Evolutionary conservation across 371 early-diverging fungal species (phyloP), one percentile per base, ranked within the genome.

Genomic region (Mucor indicus): DNA sequence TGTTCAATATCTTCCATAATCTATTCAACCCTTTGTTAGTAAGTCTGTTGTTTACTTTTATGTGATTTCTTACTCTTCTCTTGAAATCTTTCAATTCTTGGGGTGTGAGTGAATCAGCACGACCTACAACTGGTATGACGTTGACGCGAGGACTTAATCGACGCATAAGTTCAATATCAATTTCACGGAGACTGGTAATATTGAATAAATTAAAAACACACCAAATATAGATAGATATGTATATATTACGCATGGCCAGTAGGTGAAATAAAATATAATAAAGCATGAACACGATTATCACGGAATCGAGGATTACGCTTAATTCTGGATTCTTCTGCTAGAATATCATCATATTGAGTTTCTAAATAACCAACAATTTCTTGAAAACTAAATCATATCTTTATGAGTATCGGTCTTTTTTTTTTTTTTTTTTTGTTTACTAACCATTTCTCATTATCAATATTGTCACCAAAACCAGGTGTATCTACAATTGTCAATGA

Each of bases 141-240:
- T 98, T 98, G 56, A 89, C 93, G 55, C 95, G 87, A 60, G 86
- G 86, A 42, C 93, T 91, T 36, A 98, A 71, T 1, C 90, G 81
- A 55, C 86, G 85, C 96, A 98, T 98, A 56, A 97, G 80, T 67
- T 98, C 97, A 61, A 98, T 96, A 68, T 98, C 98, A 44, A 97
- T 83, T 64, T 98, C 96, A 48, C 97, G 86, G 44, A 98, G 80
- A 17, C 94, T 89, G 59, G n/a, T n/a, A n/a, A n/a, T n/a, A n/a
- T n/a, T n/a, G n/a, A n/a, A n/a, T n/a, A n/a, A n/a, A n/a, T n/a
- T 23, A 1, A 25, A 38, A 11, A 16, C 38, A 6, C 9, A 15
- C n/a, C 6, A 33, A 33, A 13, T n/a, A n/a, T n/a, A n/a, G n/a
- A n/a, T n/a, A n/a, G n/a, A n/a, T n/a, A n/a, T n/a, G n/a, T n/a